Base-by-base conservation (phyloP, 441 rosid species). In the Eutrema salsugineum region DNA sequence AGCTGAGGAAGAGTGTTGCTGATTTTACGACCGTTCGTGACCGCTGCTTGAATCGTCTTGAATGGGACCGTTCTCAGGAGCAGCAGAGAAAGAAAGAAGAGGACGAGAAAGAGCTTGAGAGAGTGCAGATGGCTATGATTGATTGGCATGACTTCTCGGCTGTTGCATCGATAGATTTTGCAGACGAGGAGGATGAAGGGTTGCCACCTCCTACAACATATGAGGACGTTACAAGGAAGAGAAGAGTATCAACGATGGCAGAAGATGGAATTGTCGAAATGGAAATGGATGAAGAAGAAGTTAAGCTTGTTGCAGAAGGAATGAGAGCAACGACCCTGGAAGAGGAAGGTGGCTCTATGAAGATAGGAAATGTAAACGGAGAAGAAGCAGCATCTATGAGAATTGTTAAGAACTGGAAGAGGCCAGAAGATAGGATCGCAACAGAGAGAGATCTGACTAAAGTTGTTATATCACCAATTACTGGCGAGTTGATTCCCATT, bases 201-300 rank as follows among this genome's bases (percentile, higher is more conserved):
- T 80, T 91, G 68, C 98, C 94, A n/a, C 86, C 86, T 11, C 96
- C 95, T 32, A 87, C 87, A 96, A 91, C 96, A 63, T 86, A 88
- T 76, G 98, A 91, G 69, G 98, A 91, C 82, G 97, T 91, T 70
- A 79, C 88, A 60, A 82, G 90, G 77, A 87, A 94, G 68, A 94
- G 96, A 80, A 94, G 89, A 89, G 54, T 82, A 68, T 78, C 96
- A 32, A 58, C 84, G 7, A 71, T 77, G 78, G 93, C 85, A 49
- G 95, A 92, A 67, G 97, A 88, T 74, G 97, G 89, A 63, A 69
- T 84, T 55, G 67, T 82, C 11, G 98, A 89, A 71, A 93, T 93
- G 98, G 98, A 93, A 71, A 91, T 93, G 98, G 98, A 93, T 60
- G 98, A 89, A 76, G 98, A 94, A 73, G 98, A 94, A 82, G 88